Conservation (phyloP, 805 yeast species). For the Pichia thaimueangensis region DNA sequence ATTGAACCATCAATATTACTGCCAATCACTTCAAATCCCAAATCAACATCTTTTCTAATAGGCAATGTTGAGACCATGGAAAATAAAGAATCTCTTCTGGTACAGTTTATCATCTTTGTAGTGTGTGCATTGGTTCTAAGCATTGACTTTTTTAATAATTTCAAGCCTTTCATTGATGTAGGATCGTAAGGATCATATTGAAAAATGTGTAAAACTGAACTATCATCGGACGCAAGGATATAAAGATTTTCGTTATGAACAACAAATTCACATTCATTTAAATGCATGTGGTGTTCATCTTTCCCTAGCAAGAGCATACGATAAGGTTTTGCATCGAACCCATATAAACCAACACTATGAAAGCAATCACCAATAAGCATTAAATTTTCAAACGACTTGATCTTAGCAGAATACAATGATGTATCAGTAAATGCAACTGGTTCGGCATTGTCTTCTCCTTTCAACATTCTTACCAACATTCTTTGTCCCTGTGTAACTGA, state of each 20-base stretch:
- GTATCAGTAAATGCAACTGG: conserved; percentile 93
- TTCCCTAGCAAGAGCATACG: conserved; percentile 74
- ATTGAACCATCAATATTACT: conserved; percentile 76
- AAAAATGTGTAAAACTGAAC: conserved; percentile 59
- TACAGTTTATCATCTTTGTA: conserved; percentile 45
- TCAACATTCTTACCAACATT: conserved; percentile 68
- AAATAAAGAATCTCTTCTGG: conserved; percentile 28
- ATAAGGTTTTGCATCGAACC: conserved; percentile 94
- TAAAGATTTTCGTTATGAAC: conserved; percentile 63
- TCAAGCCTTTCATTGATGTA: conserved; percentile 70
- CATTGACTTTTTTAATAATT: conserved; percentile 61
- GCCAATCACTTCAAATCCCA: conserved; percentile 57
- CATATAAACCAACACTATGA: conserved; percentile 72
- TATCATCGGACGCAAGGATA: conserved; percentile 63
- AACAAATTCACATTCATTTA: conserved; percentile 69
- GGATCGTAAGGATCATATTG: conserved; percentile 93
- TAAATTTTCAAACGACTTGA: conserved; percentile 78
- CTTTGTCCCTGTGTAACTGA: conserved; percentile 85
- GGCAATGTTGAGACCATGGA: conserved; percentile 28
- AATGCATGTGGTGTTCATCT: conserved; percentile 58
- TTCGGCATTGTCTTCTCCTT: conserved; percentile 67
- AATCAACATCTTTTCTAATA: conserved; percentile 25
- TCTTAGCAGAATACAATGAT: conserved; percentile 70
- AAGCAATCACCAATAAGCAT: conserved; percentile 75
- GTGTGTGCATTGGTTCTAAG: conserved; percentile 62